Conservation (phyloP, 2,329 filamentous ascomycete species). For the Paramyrothecium sp. region DNA sequence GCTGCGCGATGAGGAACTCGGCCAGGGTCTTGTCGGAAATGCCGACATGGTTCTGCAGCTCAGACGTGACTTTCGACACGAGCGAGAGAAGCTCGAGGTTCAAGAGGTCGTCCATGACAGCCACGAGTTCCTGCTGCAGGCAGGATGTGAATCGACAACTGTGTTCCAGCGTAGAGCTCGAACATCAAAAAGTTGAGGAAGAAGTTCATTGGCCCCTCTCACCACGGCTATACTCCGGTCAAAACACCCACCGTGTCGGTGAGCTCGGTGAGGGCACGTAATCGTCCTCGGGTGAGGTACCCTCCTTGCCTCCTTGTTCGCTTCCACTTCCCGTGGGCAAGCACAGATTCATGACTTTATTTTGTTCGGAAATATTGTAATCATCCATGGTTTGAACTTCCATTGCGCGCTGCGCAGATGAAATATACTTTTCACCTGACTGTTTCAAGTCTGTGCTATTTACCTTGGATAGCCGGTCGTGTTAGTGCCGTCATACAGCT, state of each 20-base stretch:
- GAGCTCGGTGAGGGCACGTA: not conserved
- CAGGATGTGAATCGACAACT: conserved; percentile 11
- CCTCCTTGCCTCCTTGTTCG: too few species aligned
- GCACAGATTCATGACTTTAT: too few species aligned
- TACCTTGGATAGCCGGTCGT: too few species aligned
- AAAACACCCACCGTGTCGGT: not conserved
- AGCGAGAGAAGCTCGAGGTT: conserved; percentile 91
- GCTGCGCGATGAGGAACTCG: conserved; percentile 93
- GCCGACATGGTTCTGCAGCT: conserved; percentile 91
- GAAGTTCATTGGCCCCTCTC: conserved; percentile 7
- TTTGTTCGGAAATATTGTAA: too few species aligned
- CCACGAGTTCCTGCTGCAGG: conserved; percentile 12
- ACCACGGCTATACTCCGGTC: conserved; percentile 12
- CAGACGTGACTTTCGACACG: conserved; percentile 90
- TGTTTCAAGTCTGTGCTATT: not conserved
- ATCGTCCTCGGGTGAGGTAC: not conserved
- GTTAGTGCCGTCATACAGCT: too few species aligned
- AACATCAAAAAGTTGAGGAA: conserved; percentile 5
- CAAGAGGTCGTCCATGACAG: conserved; percentile 81
- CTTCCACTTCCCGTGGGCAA: too few species aligned
- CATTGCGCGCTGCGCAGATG: too few species aligned
- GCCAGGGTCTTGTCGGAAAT: conserved; percentile 92
- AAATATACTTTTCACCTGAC: not conserved
- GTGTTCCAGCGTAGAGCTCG: conserved; percentile 6
- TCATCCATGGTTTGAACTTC: too few species aligned